Evolutionary conservation across 2,329 filamentous ascomycete species (phyloP), one percentile per base, ranked within the genome.

Genomic region (Diaporthe citrichinensis): DNA sequence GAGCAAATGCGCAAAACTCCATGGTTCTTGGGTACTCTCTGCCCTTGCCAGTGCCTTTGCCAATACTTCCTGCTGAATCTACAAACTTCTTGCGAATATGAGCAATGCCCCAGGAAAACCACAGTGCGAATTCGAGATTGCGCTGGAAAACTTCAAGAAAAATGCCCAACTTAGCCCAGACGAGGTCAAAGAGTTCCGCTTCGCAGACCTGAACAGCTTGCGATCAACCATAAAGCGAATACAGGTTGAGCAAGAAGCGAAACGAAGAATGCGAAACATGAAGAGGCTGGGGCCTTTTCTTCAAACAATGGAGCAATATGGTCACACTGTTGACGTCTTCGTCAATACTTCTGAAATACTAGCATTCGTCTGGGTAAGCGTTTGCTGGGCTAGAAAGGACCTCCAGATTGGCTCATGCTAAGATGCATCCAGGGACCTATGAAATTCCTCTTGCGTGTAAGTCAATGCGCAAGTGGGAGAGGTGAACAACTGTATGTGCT

Each of bases 401-500:
- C 15, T 31, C 6, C 28, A 10, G 53, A 57, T 23, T 59, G 12
- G 17, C 31, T 31, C 2, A 1, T 46, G 9, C 44, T 15, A 59
- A 55, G 17, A 34, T 71, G 39, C 55, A 41, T 4, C 20, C 23
- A 71, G 68, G 68, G 68, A n/a, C 68, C 68, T 20, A 71, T 71
- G 68, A 71, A 23, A 15, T 57, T 57, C 20, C 53, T 57, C 3
- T 57, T 57, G 28, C 14, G 28, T 31, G 53, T 57, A 25, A 9
- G 25, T 20, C 2, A 23, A 20, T 23, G 17, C 15, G 28, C 34
- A 57, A 20, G 20, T 23, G 7, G 15, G 2, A 2, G 23, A 4
- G 20, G 0, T 20, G 7, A 28, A 12, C 15, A 34, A 20, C 6
- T 34, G 0, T 0, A 23, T 34, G 28, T 57, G 15, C 53, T 34